Evolutionary conservation across 371 early-diverging fungal genomes (phyloP).

Genomic region (Apophysomyces trapeziformis): DNA sequence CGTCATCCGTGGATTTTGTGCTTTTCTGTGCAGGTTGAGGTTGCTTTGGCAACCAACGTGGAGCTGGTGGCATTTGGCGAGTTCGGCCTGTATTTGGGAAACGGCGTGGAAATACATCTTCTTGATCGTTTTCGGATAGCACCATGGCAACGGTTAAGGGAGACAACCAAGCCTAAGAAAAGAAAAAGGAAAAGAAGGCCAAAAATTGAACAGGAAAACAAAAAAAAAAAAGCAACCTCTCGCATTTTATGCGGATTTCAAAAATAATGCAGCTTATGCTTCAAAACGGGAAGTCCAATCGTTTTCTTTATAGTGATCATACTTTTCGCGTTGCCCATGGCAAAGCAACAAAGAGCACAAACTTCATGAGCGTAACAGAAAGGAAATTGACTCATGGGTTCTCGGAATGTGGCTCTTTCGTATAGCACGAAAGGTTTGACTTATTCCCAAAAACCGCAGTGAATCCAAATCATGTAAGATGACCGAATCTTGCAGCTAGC

Average conservation of each 20-base stretch:
- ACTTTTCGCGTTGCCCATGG: too few relatives aligned
- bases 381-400: too few relatives aligned
- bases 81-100: neutral
- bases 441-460: too few relatives aligned
- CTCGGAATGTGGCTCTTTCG: too few relatives aligned
- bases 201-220: too few relatives aligned
- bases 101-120: neutral
- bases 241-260: conserved; percentile 7
- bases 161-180: neutral
- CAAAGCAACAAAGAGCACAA: too few relatives aligned
- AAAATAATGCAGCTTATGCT: neutral
- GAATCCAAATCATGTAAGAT: too few relatives aligned
- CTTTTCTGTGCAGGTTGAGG: neutral
- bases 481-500: too few relatives aligned
- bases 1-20: neutral
- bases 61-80: neutral
- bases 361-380: too few relatives aligned
- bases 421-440: too few relatives aligned
- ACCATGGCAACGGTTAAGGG: neutral
- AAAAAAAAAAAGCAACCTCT: neutral
- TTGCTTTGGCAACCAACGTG: neutral
- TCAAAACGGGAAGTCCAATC: too few relatives aligned
- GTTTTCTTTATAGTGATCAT: too few relatives aligned
- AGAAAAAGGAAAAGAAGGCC: conserved; percentile 1
- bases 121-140: neutral